Evolutionary conservation across 2,329 filamentous ascomycete species (phyloP), one percentile per base, ranked within the genome.

Genomic region (Botryotinia convoluta): DNA sequence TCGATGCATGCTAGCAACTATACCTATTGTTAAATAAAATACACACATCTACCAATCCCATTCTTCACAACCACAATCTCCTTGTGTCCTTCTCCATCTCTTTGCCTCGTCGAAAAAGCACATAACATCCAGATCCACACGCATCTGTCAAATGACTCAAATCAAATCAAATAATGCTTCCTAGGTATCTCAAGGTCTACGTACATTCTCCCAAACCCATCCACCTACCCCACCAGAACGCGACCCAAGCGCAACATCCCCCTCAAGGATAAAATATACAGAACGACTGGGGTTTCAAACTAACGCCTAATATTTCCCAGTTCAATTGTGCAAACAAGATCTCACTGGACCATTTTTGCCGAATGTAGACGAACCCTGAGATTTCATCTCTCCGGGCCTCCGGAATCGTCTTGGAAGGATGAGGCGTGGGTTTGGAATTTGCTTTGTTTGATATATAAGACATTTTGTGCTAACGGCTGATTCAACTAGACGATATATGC

Each of bases 261-360:
- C 12, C 32, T 63, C 61, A n/a, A 39, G 61, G 37, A 44, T 63
- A 29, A 44, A 37, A 44, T 45, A 35, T 48, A 51, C 32, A 48
- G 63, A 65, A 65, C 63, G 44, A 51, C 63, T 65, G 29, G 44
- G 29, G 32, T 65, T 51, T 51, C 63, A 65, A 10, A 9, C 35
- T 20, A n/a, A 37, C 32, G 44, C 63, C 35, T 37, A n/a, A 51
- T 20, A 18, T 63, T 44, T 63, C 61, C n/a, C 16, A n/a, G 29
- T 63, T 42, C 8, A 20, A 44, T 63, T 20, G 61, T 29, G 26
- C 6, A 57, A 57, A 18, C 51, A n/a, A 29, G 16, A 63, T 29
- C n/a, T 63, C 26, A 42, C 37, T 18, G 44, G 14, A 48, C 26
- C 29, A 51, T 37, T 7, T 67, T 51, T 51, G 32, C 32, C 32